Base-by-base conservation (phyloP, 768 basidiomycete genomes). In the Tremella yokohamensis region DNA sequence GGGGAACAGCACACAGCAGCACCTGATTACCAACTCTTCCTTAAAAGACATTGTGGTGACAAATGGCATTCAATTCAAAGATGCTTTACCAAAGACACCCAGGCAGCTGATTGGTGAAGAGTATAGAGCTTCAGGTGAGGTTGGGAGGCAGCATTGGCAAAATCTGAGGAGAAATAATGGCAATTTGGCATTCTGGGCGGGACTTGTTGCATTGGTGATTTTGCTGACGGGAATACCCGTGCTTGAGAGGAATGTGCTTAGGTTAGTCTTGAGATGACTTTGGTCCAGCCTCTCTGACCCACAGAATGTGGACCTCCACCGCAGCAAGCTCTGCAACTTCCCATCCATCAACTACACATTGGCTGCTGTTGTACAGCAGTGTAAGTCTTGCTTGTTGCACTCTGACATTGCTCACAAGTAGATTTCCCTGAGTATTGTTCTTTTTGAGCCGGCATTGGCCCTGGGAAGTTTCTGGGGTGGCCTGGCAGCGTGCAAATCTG, bases 21-120 rank as follows among this genome's bases (percentile, higher is more conserved):
- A 11, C 39, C n/a, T n/a, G 39, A 11, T 11, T 11, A 40, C 39
- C n/a, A n/a, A 40, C n/a, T 11, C 39, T 11, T 45, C 22, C 25
- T 55, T 12, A 50, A 42, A 18, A n/a, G 48, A 44, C 6, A 65
- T 62, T 29, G 61, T 56, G 16, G 44, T 68, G 45, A n/a, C n/a
- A n/a, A n/a, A n/a, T n/a, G n/a, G n/a, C n/a, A n/a, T n/a, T n/a
- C n/a, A n/a, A n/a, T 40, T 68, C 49, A 61, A 54, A 22, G 56
- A 58, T 24, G 51, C 54, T 0, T 38, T 57, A 0, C 34, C 58
- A 2, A 70, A 66, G 45, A 68, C 69, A 1, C 69, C 69, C 1
- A 52, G 42, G 38, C 66, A 68, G 57, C 49, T 70, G 13, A 53
- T 70, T 15, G 16, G 63, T 19, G 69, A 70, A 15, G 69, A 70